phyloP scores from a whole-genome alignment of 2,329 filamentous ascomycete genomes.

The Aotearoamyces nothofagi region DNA sequence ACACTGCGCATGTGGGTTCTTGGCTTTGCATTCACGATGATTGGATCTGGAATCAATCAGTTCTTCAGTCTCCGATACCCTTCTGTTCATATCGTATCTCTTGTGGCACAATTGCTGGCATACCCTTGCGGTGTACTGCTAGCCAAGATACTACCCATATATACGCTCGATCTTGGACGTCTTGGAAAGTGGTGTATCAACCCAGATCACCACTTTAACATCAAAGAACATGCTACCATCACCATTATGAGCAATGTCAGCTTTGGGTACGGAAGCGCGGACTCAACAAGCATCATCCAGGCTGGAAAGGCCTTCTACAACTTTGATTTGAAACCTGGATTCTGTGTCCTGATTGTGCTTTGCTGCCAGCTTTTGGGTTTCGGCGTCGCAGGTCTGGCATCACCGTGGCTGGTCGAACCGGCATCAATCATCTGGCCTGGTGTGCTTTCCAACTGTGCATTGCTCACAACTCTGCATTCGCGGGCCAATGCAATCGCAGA shows the following conservation, averaged over 20 bases:
- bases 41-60: conserved; percentile 21
- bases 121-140: conserved; percentile 16
- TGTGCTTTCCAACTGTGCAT: conserved; percentile 5
- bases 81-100: conserved; percentile 23
- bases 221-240: conserved; percentile 34
- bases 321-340: conserved; percentile 39
- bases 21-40: conserved; percentile 21
- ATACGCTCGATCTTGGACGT: conserved; percentile 1
- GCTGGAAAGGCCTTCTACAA: conserved; percentile 36
- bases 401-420: conserved; percentile 21
- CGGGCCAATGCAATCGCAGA: conserved; percentile 26
- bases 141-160: conserved; percentile 1
- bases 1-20: conserved; percentile 26
- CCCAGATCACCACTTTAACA: conserved; percentile 19
- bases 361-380: conserved; percentile 47
- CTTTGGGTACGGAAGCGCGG: conserved; percentile 28
- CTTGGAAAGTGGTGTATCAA: conserved; percentile 19
- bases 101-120: conserved; percentile 25
- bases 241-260: conserved; percentile 33
- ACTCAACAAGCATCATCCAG: conserved; percentile 13
- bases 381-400: conserved; percentile 37
- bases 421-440: conserved; percentile 10
- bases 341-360: conserved; percentile 40
- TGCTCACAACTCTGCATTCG: conserved; percentile 38
- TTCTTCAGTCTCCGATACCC: conserved; percentile 28